Evolutionary conservation across 108 stramenopile species (phyloP), one percentile per base, ranked within the genome.

Genomic region (Conticribra guillardii): DNA sequence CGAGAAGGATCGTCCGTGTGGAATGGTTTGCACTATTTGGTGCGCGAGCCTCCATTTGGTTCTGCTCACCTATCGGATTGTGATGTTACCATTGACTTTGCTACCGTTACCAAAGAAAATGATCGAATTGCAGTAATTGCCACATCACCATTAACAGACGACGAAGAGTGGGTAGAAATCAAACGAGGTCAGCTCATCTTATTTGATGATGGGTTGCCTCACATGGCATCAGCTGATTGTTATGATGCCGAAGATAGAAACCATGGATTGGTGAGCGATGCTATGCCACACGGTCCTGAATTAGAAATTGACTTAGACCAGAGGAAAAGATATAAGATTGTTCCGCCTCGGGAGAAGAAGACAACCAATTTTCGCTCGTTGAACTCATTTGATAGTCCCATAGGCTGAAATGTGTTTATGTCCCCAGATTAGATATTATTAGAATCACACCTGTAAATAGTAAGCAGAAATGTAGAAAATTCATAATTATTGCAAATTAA

Each of bases 11-110:
- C 84, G 15, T 68, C 78, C 17, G 81, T 88, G 1, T 95, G 90
- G 90, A 95, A 95, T 71, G 90, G 89, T 49, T 79, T 95, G 44
- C 85, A 91, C 61, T 95, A 95, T 56, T 83, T 82, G 33, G 74
- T 91, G 0, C 60, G 87, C n/a, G 84, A 91, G 55, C 73, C 75
- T 47, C 82, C 84, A 0, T 85, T 83, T 54, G 55, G 53, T 2
- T 44, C 47, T 44, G 73, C 70, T 22, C 71, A 81, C 26, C 56
- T 85, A 50, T 24, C 28, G 5, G 87, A 88, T 74, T 56, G 67
- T 47, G 86, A 87, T 59, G 86, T 86, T 54, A 55, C 61, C 34
- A 73, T 90, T 23, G 73, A 90, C 45, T 88, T 90, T 76, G 60
- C 89, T 3, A 62, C 71, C 56, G 60, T 83, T 23, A 80, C 84